phyloP scores from a whole-genome alignment of 2,329 filamentous ascomycete genomes.

The Paracamarosporium sp. region DNA sequence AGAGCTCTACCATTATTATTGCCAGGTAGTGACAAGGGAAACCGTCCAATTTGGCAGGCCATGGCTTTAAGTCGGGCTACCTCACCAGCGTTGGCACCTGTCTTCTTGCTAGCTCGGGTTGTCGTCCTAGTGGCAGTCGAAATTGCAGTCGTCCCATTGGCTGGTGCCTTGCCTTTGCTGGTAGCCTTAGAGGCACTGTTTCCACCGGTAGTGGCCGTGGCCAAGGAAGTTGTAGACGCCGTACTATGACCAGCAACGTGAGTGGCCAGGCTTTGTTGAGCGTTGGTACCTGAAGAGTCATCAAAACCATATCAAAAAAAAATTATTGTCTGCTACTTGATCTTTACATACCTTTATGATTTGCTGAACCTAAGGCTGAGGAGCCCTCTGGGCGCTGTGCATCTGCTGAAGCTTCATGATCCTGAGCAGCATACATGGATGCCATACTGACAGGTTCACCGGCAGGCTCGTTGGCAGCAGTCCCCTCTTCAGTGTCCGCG shows the following conservation, averaged over 20 bases:
- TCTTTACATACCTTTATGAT: too few species aligned
- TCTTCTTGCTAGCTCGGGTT: neutral
- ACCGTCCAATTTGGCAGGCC: neutral
- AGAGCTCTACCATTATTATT: neutral
- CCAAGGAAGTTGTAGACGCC: too few species aligned
- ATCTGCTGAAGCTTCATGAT: neutral
- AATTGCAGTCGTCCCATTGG: neutral
- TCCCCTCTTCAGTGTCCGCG: too few species aligned
- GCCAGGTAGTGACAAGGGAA: neutral
- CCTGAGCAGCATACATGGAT: neutral
- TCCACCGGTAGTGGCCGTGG: neutral
- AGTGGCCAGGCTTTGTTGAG: neutral
- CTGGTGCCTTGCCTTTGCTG: neutral
- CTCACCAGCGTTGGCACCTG: neutral
- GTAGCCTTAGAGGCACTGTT: neutral
- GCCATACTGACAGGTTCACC: neutral
- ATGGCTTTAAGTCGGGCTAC: neutral
- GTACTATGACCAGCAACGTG: too few species aligned
- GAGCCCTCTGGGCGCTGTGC: neutral
- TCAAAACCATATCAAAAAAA: too few species aligned
- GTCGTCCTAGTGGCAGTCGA: neutral
- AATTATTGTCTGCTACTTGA: too few species aligned
- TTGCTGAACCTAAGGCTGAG: too few species aligned
- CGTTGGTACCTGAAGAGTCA: too few species aligned
- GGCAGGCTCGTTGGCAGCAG: neutral